phyloP scores from a whole-genome alignment of 495 filamentous ascomycete species.

The Ramalina intermedia region DNA sequence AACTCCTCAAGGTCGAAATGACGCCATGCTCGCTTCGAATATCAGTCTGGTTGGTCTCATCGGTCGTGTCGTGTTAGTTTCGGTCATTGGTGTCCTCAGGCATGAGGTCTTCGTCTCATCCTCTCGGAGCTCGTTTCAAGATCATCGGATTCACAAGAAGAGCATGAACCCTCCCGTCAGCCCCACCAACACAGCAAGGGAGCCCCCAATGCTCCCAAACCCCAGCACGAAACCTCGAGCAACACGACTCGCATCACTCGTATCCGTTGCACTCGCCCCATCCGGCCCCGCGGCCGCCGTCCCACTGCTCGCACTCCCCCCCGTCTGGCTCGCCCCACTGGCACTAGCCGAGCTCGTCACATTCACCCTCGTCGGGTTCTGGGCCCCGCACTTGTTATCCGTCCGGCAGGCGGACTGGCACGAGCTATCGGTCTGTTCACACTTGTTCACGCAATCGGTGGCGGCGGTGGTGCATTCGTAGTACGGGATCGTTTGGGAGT shows the following conservation, averaged over 20 bases:
- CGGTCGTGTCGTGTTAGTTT: too few species aligned
- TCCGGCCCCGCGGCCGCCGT: slow-evolving; percentile 23
- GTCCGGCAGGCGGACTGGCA: slow-evolving; percentile 53
- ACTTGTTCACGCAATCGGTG: slow-evolving; percentile 52
- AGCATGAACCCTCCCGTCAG: slow-evolving; percentile 51
- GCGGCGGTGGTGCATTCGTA: slow-evolving; percentile 62
- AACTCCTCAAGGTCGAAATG: not conserved
- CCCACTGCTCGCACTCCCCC: slow-evolving; percentile 19
- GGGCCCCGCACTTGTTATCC: slow-evolving; percentile 69
- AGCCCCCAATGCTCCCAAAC: slow-evolving; percentile 43
- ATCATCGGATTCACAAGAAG: slow-evolving; percentile 31
- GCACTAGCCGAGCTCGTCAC: slow-evolving; percentile 34
- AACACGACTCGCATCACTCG: slow-evolving; percentile 20
- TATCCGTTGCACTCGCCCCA: slow-evolving; percentile 21
- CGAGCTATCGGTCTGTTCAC: slow-evolving; percentile 34
- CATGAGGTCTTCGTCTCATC: too few species aligned
- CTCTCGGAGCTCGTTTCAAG: too few species aligned
- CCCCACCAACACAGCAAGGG: slow-evolving; percentile 38
- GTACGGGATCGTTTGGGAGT: slow-evolving; percentile 76
- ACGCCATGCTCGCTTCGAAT: not conserved
- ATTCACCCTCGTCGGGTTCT: slow-evolving; percentile 50
- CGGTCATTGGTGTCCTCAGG: too few species aligned
- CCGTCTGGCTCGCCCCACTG: slow-evolving; percentile 22
- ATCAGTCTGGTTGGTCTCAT: too few species aligned
- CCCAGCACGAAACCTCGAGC: slow-evolving; percentile 28